Conservation (phyloP, 192 early-diverging fungal genomes). For the Blastocladiella britannica region DNA sequence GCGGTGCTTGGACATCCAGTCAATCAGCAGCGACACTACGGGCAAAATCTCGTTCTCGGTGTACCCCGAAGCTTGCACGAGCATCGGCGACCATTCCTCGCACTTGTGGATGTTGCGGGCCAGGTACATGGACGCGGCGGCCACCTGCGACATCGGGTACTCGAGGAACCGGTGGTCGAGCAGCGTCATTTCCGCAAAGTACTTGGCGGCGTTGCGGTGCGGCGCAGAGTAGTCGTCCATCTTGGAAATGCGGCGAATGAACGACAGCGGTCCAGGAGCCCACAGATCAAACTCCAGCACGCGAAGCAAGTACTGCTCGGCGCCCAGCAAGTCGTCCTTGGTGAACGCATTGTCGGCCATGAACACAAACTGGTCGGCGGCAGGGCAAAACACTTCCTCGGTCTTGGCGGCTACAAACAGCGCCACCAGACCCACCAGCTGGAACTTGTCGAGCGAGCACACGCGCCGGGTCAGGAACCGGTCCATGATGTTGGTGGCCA, state of each 20-base stretch:
- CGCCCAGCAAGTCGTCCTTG: slow-evolving; percentile 66
- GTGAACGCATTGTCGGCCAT: slow-evolving; percentile 61
- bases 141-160: slow-evolving; percentile 45
- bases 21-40: slow-evolving; percentile 43
- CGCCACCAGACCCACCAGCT: slow-evolving; percentile 78
- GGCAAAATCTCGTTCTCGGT: slow-evolving; percentile 40
- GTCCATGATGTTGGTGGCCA: slow-evolving; percentile 86
- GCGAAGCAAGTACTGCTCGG: slow-evolving; percentile 79
- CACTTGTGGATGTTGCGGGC: slow-evolving; percentile 58
- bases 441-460: slow-evolving; percentile 71
- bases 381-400: slow-evolving; percentile 74
- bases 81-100: slow-evolving; percentile 51
- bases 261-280: slow-evolving; percentile 80
- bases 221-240: slow-evolving; percentile 76
- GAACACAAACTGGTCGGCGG: slow-evolving; percentile 62
- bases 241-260: slow-evolving; percentile 71
- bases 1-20: slow-evolving; percentile 12
- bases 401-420: slow-evolving; percentile 87
- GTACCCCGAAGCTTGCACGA: slow-evolving; percentile 65
- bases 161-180: slow-evolving; percentile 62
- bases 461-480: slow-evolving; percentile 72
- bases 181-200: slow-evolving; percentile 82
- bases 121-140: slow-evolving; percentile 59
- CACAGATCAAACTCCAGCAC: slow-evolving; percentile 69
- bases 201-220: slow-evolving; percentile 82